These are phyloP conservation scores for Sanghuangporus sanghuang DNA, from an alignment of 1,284 basidiomycete species.

Conservation along the genomic window DNA sequence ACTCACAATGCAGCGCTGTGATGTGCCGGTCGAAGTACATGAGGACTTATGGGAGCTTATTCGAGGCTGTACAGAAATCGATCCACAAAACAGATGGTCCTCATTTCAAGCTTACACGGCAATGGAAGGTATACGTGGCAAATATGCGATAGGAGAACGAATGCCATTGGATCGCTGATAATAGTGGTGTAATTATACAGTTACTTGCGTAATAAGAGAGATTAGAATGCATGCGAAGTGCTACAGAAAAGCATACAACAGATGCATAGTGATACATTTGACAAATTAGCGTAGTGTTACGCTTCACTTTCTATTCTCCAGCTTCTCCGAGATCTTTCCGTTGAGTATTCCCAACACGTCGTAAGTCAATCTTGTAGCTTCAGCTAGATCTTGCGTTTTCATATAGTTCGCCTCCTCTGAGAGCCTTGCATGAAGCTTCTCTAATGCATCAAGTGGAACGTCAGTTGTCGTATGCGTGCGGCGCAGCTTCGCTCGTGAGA, in stretches of 20 bases:
- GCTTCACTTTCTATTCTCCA: conserved; percentile 4
- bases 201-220: no score
- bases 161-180: no score
- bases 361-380: conserved; percentile 9
- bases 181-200: no score
- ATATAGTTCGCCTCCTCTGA: not conserved
- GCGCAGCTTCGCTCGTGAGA: not conserved
- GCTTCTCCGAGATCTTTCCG: conserved; percentile 8
- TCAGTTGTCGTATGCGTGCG: not conserved
- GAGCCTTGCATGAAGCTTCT: conserved; percentile 4
- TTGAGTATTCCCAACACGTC: conserved; percentile 13
- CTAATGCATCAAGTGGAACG: conserved; percentile 6
- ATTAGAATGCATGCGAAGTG: not conserved
- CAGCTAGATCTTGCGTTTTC: conserved; percentile 15
- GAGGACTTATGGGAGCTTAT: no score
- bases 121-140: no score
- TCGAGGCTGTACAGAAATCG: no score
- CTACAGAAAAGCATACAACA: not conserved
- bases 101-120: no score
- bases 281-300: not conserved
- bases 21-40: no score
- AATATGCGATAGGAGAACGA: no score
- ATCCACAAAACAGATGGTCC: no score
- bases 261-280: not conserved
- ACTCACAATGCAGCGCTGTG: no score